Evolutionary conservation across 2,329 filamentous ascomycete species (phyloP).

Genomic region (Fusarium longipes): DNA sequence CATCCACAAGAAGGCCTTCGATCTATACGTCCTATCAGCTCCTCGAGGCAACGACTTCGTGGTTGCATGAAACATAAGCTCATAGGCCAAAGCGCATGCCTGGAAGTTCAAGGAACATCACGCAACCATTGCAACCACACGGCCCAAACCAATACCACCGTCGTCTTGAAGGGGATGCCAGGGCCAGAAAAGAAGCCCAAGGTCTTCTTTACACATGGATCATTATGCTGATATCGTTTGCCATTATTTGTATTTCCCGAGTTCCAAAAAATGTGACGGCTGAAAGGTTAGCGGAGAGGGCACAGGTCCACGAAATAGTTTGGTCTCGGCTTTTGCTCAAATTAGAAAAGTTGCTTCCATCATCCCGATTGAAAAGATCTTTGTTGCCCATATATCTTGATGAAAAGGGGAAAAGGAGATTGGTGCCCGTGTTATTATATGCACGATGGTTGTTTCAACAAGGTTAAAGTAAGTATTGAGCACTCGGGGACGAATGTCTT

Average conservation of each 20-base stretch:
- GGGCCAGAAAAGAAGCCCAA: neutral
- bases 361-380: neutral
- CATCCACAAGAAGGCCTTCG: constrained; percentile 1
- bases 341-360: neutral
- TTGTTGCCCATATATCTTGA: neutral
- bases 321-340: neutral
- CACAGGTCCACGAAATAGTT: neutral
- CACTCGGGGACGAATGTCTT: neutral
- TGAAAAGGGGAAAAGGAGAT: neutral
- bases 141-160: constrained; percentile 89
- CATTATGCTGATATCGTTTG: neutral
- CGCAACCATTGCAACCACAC: constrained; percentile 70
- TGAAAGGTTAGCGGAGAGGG: neutral
- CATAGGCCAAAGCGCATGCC: constrained; percentile 65
- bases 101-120: constrained; percentile 66
- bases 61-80: constrained; percentile 68
- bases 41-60: constrained; percentile 66
- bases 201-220: neutral
- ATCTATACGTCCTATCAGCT: neutral
- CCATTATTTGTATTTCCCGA: neutral
- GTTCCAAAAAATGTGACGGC: neutral
- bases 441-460: neutral
- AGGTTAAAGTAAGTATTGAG: neutral
- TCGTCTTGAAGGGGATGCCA: constrained; percentile 72
- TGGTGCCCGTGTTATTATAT: neutral